Evolutionary conservation across 352 stramenopile genomes (phyloP), one percentile per base, ranked within the genome.

Genomic region (Pythium biforme): DNA sequence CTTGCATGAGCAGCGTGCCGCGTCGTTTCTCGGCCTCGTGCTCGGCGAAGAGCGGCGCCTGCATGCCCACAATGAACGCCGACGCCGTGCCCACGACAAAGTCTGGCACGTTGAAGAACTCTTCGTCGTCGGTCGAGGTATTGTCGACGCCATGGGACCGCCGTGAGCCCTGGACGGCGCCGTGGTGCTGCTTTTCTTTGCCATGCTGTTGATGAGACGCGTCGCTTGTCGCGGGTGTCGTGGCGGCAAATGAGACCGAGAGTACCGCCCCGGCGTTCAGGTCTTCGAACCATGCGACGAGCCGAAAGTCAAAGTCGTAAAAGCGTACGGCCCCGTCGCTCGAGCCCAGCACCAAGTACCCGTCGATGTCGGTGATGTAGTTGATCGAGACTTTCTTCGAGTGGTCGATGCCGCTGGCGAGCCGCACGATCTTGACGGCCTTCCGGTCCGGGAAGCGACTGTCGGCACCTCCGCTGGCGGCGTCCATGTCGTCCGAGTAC

Each of bases 281-380:
- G 58, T 98, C 92, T 68, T 98, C 93, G 56, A 95, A 98, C 91
- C 92, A 98, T 15, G 92, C 88, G 25, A 96, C 79, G 19, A 98
- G 79, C 26, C 93, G 86, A 46, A 98, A 96, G 50, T 94, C 88
- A 69, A 95, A 95, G 74, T 98, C 92, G 64, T 97, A 98, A 68
- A 98, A 97, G 8, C 93, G 84, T 17, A 98, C 89, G 9, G 83
- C 81, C 22, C 93, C 94, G 59, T 98, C 94, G 33, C 76, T 90
- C 12, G 84, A 92, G 10, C 86, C 94, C 22, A 97, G 68, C 33
- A 97, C 88, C 7, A 98, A 69, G 66, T 97, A 96, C 22, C 87
- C 81, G 49, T 97, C 87, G 74, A 95, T 92, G 62, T 94, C 86
- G 1, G 76, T 72, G 25, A 94, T 70, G 27, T 78, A 75, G 17